Evolutionary conservation across 176 grass and related monocot genomes (phyloP).

Genomic region (Aechmea fasciata): DNA sequence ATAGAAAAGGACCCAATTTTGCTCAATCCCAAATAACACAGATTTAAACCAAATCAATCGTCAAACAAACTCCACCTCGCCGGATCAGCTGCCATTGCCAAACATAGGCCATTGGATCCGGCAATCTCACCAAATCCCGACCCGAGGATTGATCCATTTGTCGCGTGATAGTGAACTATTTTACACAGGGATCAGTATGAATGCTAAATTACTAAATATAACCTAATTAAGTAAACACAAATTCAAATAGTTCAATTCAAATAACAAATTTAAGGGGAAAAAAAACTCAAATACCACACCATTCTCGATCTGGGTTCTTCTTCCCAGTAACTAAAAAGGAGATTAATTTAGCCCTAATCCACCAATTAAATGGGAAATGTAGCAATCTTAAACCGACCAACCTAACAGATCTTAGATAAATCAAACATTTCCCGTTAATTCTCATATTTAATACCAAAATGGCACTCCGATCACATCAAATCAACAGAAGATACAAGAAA

Average conservation of each 20-base stretch:
- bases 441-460: background rate
- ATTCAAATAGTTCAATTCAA: background rate
- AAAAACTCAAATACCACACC: constrained; percentile 1
- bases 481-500: background rate
- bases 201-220: background rate
- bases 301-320: constrained; percentile 3
- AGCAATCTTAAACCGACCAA: constrained; percentile 2
- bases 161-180: background rate
- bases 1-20: background rate
- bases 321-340: background rate
- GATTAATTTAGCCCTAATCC: constrained; percentile 6
- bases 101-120: background rate
- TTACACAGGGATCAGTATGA: background rate
- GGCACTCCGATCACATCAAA: background rate
- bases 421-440: background rate
- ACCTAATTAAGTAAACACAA: background rate
- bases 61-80: constrained; percentile 8
- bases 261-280: background rate
- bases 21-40: constrained; percentile 2
- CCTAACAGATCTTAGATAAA: background rate
- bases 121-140: background rate
- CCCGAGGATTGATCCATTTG: background rate
- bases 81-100: background rate
- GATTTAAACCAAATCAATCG: constrained; percentile 12
- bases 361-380: constrained; percentile 1